Conservation (phyloP, 2,329 filamentous ascomycete genomes). For the Aspergillus udagawae region DNA sequence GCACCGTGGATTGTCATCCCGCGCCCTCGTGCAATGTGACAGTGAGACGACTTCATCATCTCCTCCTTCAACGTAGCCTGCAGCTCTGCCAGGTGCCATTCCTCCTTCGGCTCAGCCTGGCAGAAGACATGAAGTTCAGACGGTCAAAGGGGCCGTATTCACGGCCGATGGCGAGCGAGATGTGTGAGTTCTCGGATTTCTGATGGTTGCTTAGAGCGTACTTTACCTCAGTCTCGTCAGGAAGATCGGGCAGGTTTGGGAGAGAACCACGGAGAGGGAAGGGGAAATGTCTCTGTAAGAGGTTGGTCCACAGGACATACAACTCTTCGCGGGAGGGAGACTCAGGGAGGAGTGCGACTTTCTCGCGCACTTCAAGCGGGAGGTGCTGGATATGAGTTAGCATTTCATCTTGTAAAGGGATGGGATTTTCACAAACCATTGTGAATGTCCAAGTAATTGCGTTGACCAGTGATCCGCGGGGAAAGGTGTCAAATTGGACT, state of each 20-base stretch:
- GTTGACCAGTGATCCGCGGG: too few relatives aligned
- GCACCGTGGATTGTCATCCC: not conserved
- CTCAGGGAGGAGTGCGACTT: not conserved
- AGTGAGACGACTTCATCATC: not conserved
- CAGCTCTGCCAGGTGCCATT: not conserved
- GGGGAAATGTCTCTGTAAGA: not conserved
- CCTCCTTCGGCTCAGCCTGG: not conserved
- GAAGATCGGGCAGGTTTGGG: not conserved
- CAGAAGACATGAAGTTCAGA: not conserved
- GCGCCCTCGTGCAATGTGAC: not conserved
- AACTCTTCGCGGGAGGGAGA: not conserved
- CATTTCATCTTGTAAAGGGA: not conserved
- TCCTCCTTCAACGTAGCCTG: not conserved
- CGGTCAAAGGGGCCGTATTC: not conserved
- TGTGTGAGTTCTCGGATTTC: not conserved
- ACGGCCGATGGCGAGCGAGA: not conserved
- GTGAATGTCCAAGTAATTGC: too few relatives aligned
- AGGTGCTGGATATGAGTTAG: not conserved
- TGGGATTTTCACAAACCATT: not conserved
- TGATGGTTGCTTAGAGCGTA: not conserved
- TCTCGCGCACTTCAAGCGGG: not conserved
- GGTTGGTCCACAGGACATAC: not conserved
- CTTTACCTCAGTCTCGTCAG: not conserved
- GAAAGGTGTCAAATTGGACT: not conserved
- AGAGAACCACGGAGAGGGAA: not conserved